Percentiles rank a stretch among this genome's conserved stretches.
Evolutionary conservation across 441 rosid species (phyloP).

Genomic region (Jatropha podagrica): DNA sequence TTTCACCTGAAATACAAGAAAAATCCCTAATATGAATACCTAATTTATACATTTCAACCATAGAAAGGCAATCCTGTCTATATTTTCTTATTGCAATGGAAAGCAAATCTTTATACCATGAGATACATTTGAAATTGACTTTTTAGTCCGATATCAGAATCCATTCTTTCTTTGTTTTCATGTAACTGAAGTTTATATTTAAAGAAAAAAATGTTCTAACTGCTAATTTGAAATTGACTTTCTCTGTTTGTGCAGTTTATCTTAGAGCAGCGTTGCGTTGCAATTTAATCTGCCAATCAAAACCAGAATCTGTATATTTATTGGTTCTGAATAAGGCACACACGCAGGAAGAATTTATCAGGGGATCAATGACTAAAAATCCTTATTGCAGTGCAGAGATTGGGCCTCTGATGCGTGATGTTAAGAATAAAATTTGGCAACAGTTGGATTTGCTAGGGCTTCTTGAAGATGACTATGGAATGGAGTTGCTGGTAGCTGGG

Average conservation of each 20-base stretch:
- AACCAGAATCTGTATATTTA: conserved; percentile 85
- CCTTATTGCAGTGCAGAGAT: conserved; percentile 99
- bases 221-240: conserved; percentile 24
- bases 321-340: conserved; percentile 97
- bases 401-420: conserved; percentile 99
- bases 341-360: conserved; percentile 98
- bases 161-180: no score
- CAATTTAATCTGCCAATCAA: conserved; percentile 99
- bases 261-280: conserved; percentile 99
- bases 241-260: conserved; percentile 78
- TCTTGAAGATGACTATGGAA: conserved; percentile 96
- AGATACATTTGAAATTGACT: no score
- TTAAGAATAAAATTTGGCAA: conserved; percentile 97
- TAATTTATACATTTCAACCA: neutral
- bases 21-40: neutral
- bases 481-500: conserved; percentile 99
- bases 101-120: no score
- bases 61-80: neutral
- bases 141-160: no score
- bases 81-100: neutral
- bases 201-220: neutral
- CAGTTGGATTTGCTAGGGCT: conserved; percentile 92
- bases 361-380: conserved; percentile 99
- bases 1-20: conserved; percentile 1
- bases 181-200: no score